Evolutionary conservation across 2,329 filamentous ascomycete genomes (phyloP), one percentile per base, ranked within the genome.

Genomic region (Phyllosticta ampelicida): DNA sequence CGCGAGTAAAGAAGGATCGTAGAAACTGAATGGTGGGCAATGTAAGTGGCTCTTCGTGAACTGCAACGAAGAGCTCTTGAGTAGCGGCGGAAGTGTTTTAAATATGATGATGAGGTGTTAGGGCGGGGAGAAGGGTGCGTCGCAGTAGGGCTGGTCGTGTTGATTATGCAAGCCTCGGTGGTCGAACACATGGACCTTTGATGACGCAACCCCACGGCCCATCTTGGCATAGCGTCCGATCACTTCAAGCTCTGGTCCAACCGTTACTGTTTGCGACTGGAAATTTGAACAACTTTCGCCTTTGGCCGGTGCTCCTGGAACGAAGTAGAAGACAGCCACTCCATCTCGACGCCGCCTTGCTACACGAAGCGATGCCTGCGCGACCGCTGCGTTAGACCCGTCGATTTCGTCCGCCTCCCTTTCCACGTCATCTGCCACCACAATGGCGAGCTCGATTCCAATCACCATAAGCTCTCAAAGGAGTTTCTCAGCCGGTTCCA

Each of bases 41-140:
- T 28, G 29, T 52, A 20, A 19, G 49, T 36, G 21, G 55, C 21
- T 84, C 84, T 61, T 44, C 36, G 36, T 84, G 89, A 30, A 81
- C 90, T 55, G 86, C 86, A 72, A 96, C 91, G 57, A 83, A 85
- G 68, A 77, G 92, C 68, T 95, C 96, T 74, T 83, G 89, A 63
- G 71, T 84, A 64, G 67, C 89, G 66, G 82, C 89, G 61, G 80
- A 96, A n/a, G 48, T 74, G 91, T 63, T 70, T 82, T 63, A 88
- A 96, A 64, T 90, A 86, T 63, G 36, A 44, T 16, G 36, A 44
- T 18, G 13, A n/a, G 36, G 16, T n/a, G 36, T 44, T 16, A 13
- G 36, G n/a, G 36, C 36, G 36, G 36, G 30, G 13, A 44, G 36
- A 44, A 16, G 30, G 36, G 36, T 44, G 36, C 1, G 13, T n/a